Evolutionary conservation across 2,329 filamentous ascomycete genomes (phyloP).

Genomic region (Xylaria sp.): DNA sequence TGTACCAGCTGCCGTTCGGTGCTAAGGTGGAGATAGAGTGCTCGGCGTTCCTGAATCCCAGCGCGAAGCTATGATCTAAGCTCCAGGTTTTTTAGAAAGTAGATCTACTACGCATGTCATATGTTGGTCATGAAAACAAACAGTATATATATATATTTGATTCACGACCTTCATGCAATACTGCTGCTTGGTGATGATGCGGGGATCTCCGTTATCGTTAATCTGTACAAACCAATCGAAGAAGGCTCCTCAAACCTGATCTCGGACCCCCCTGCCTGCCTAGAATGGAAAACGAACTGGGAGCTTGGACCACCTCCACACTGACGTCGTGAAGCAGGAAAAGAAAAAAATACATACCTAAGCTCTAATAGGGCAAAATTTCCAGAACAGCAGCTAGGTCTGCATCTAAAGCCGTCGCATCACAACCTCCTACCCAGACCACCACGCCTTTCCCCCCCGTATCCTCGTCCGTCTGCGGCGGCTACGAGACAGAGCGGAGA

Average conservation of each 20-base stretch:
- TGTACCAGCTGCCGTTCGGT: slow-evolving; percentile 70
- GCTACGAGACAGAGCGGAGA: background rate
- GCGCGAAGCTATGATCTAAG: slow-evolving; percentile 24
- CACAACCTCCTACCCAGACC: background rate
- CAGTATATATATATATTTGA: no score
- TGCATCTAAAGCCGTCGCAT: background rate
- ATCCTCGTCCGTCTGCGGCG: background rate
- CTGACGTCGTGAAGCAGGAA: background rate
- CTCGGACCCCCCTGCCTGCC: no score
- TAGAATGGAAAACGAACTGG: background rate
- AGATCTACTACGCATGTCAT: no score
- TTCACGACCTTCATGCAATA: no score
- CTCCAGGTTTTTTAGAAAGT: no score
- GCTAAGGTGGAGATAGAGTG: slow-evolving; percentile 78
- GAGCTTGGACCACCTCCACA: background rate
- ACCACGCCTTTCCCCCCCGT: background rate
- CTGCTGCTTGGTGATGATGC: no score
- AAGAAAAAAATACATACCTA: no score
- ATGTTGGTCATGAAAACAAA: no score
- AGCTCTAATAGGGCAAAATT: background rate
- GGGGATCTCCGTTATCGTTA: no score
- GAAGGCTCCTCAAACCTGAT: no score
- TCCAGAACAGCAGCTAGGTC: background rate
- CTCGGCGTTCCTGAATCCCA: slow-evolving; percentile 49
- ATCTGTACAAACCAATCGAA: no score